A percentile compares a stretch with the other conserved stretches of the same genome.
Evolutionary conservation across 768 basidiomycete species (phyloP).

Genomic region (Suillus americanus): DNA sequence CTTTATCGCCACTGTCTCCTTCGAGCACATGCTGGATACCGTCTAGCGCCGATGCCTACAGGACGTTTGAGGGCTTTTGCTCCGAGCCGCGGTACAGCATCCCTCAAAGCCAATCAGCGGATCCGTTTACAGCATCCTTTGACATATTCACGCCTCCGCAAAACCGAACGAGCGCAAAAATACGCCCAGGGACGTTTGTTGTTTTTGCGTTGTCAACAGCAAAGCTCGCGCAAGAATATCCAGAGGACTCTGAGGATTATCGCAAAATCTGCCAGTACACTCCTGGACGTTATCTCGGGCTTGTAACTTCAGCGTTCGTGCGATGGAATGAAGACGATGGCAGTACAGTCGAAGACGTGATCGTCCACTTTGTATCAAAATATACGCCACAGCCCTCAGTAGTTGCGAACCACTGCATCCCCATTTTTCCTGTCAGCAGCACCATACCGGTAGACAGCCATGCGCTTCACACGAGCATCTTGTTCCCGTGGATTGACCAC

Average conservation of each 20-base stretch:
- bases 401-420: not conserved
- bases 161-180: not conserved
- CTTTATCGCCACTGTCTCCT: not conserved
- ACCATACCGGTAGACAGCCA: not conserved
- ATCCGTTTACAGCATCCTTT: not conserved
- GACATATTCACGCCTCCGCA: not conserved
- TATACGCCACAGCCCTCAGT: conserved; percentile 11
- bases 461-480: conserved; percentile 16
- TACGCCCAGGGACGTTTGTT: conserved; percentile 13
- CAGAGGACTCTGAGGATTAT: conserved; percentile 6
- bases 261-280: conserved; percentile 8
- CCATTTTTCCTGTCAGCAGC: conserved; percentile 3
- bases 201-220: conserved; percentile 20
- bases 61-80: not conserved
- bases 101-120: not conserved
- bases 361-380: conserved; percentile 19
- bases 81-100: not conserved
- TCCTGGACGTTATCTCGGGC: conserved; percentile 21
- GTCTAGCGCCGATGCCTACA: not conserved
- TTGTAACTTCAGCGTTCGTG: conserved; percentile 18
- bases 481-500: conserved; percentile 23
- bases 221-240: conserved; percentile 5
- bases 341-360: conserved; percentile 15
- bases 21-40: not conserved
- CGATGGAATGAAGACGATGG: conserved; percentile 11